Base-by-base conservation (phyloP, 306 rosid genomes). In the Echinosophora koreensis region DNA sequence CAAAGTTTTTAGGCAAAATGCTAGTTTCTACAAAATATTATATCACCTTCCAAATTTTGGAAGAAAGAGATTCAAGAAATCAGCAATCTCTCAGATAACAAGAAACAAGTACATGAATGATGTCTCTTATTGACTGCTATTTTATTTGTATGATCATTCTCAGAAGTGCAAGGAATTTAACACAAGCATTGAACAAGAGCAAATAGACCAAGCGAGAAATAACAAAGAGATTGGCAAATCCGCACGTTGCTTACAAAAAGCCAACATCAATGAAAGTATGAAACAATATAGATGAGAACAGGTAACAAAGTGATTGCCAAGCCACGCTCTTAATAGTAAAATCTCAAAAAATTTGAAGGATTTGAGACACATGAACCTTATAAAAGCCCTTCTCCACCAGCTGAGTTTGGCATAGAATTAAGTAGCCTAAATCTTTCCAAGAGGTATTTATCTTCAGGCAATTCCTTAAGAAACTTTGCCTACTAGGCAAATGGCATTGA, bases 91-190 rank as follows among this genome's bases (percentile, higher is more conserved):
- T 13, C 2, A 4, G 2, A 41, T 41, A 8, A 41, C 47, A 41
- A 41, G 54, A 49, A 49, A 12, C 10, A 6, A 52, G 28, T 37
- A 51, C 14, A 13, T 77, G n/a, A 22, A 22, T 22, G 22, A 22
- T n/a, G n/a, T n/a, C n/a, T n/a, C 22, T 22, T 22, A 22, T 22
- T 22, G 22, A 22, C 22, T 39, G 4, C 49, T 60, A 56, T 75
- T 30, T 59, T 52, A 61, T 30, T 41, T 51, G 32, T 41, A 68
- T 4, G 32, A 3, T 1, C 57, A 51, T 69, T 52, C 57, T 41
- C 13, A 39, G 14, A 54, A 77, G 81, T 66, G 80, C 47, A 76
- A 38, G 55, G 66, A 55, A 77, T 56, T 28, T 41, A 22, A 18
- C 49, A 8, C 14, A 58, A 34, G 22, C 58, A 54, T n/a, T 66